phyloP scores from a whole-genome alignment of 176 grass and related monocot genomes.

The Cymbopogon citratus region DNA sequence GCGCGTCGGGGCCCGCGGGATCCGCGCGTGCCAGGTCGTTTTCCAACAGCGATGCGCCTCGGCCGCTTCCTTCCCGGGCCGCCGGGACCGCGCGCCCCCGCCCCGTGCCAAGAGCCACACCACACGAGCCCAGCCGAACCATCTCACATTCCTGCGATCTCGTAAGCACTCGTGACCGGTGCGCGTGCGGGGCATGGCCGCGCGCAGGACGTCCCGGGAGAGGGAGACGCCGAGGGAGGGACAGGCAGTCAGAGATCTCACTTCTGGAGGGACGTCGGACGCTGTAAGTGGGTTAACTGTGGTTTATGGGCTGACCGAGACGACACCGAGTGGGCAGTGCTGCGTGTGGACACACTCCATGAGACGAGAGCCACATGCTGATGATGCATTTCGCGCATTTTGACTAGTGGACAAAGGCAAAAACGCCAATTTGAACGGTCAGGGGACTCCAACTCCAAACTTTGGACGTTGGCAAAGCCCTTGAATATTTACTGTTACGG shows the following conservation, averaged over 20 bases:
- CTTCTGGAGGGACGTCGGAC: neutral
- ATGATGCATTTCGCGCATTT: no score
- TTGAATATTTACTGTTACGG: no score
- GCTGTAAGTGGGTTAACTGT: neutral
- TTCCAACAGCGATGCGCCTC: slow-evolving; percentile 12
- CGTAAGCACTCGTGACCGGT: neutral
- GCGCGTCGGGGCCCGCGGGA: neutral
- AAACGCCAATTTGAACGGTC: no score
- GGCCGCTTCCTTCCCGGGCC: neutral
- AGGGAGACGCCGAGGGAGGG: neutral
- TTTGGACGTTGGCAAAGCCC: no score
- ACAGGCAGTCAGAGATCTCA: neutral
- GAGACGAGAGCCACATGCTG: no score
- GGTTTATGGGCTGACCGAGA: neutral
- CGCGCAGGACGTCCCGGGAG: neutral
- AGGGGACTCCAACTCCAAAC: no score
- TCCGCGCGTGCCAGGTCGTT: slow-evolving; percentile 10
- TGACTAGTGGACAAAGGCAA: no score
- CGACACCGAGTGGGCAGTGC: neutral
- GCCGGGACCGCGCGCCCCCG: slow-evolving; percentile 22
- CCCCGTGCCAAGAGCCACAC: neutral
- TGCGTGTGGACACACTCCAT: neutral
- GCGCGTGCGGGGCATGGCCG: neutral
- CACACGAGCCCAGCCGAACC: slow-evolving; percentile 6
- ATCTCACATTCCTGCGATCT: neutral